phyloP scores from a whole-genome alignment of 768 basidiomycete genomes.

The Pulveroboletus sp. region DNA sequence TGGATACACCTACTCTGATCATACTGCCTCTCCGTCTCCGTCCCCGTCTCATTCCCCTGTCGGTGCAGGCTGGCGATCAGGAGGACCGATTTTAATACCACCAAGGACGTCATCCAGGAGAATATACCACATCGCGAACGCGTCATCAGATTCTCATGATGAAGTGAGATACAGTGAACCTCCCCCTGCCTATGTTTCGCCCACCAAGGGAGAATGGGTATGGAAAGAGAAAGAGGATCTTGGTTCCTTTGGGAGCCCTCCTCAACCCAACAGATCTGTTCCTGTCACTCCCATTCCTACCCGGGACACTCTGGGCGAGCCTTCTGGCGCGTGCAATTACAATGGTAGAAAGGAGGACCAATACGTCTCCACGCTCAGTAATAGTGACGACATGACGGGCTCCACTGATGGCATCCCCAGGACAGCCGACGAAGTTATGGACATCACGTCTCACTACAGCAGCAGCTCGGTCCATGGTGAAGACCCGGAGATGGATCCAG shows the following conservation, averaged over 20 bases:
- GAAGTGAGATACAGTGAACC: conserved; percentile 32
- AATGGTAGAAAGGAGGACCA: conserved; percentile 1
- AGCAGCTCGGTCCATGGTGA: conserved; percentile 5
- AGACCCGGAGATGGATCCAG: conserved; percentile 4
- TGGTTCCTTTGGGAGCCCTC: not conserved
- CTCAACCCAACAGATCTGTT: conserved; percentile 16
- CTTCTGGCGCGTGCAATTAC: conserved; percentile 3
- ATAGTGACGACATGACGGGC: not conserved
- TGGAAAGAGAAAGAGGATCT: conserved; percentile 18
- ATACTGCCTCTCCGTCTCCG: conserved; percentile 10
- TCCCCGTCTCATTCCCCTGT: conserved; percentile 8
- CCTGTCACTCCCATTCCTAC: conserved; percentile 11
- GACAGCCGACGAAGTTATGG: conserved; percentile 25
- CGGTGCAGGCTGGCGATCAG: not conserved
- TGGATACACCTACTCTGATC: conserved; percentile 3
- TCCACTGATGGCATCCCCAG: conserved; percentile 12
- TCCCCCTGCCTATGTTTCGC: conserved; percentile 44
- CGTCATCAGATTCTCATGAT: conserved; percentile 23
- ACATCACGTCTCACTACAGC: conserved; percentile 24
- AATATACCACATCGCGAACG: conserved; percentile 41
- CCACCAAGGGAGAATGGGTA: conserved; percentile 5
- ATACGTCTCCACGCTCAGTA: not conserved
- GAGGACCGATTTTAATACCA: conserved; percentile 5
- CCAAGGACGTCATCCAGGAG: conserved; percentile 37
- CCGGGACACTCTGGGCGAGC: not conserved